A percentile compares a stretch with the other conserved stretches of the same genome.
phyloP scores from a whole-genome alignment of 2,329 filamentous ascomycete species.

The Colletotrichum melonis region DNA sequence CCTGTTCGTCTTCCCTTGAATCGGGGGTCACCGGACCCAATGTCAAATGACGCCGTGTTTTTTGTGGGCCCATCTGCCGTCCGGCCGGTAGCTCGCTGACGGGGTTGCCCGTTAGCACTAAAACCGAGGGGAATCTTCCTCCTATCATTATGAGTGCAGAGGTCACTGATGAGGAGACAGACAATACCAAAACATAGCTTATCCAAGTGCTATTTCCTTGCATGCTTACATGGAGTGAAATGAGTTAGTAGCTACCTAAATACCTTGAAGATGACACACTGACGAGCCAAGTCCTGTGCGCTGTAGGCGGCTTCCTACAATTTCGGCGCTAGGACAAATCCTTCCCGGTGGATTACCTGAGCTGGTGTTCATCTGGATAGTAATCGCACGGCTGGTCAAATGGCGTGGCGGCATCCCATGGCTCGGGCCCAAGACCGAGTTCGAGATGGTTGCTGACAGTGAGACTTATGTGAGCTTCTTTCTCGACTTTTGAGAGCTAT shows the following conservation, averaged over 20 bases:
- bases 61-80: neutral
- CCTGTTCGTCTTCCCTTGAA: neutral
- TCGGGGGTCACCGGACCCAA: neutral
- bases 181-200: neutral
- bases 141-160: neutral
- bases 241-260: neutral
- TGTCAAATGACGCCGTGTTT: neutral
- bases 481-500: neutral
- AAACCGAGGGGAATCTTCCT: neutral
- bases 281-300: constrained; percentile 5
- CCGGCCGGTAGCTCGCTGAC: neutral
- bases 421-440: neutral
- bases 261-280: neutral
- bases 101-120: neutral
- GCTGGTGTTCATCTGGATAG: neutral
- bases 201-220: neutral
- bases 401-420: constrained; percentile 23
- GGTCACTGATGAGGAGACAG: neutral
- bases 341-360: neutral
- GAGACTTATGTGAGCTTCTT: neutral
- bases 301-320: neutral
- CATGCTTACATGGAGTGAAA: neutral
- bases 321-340: neutral
- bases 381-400: constrained; percentile 13
- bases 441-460: constrained; percentile 1